Percentiles rank a stretch among this genome's conserved stretches.
These are phyloP conservation scores for Saccharum spontaneum DNA, from an alignment of 176 grass and related monocot genomes.

Conservation along the genomic window DNA sequence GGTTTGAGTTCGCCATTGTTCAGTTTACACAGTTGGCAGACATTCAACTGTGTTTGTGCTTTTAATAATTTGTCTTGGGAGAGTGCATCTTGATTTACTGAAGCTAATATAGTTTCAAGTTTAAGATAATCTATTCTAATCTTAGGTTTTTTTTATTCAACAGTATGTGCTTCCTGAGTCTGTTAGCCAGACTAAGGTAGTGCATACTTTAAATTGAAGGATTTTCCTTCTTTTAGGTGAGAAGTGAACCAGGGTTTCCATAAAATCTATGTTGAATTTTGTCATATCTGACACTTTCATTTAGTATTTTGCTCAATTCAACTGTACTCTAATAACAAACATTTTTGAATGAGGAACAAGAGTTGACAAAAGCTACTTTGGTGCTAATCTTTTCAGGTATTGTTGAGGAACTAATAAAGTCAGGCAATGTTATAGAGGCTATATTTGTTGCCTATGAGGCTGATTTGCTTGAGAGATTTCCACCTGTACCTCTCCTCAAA, in stretches of 20 bases:
- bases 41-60: background rate
- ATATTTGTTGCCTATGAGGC: constrained; percentile 72
- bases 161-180: background rate
- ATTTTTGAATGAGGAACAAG: constrained; percentile 7
- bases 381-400: constrained; percentile 50
- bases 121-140: background rate
- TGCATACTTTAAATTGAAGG: constrained; percentile 3
- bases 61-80: background rate
- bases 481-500: constrained; percentile 63
- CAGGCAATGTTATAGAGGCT: constrained; percentile 62
- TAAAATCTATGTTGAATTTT: background rate
- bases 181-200: background rate
- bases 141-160: background rate
- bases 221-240: background rate
- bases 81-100: constrained; percentile 21
- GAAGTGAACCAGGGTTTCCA: background rate
- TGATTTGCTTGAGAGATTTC: constrained; percentile 55
- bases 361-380: constrained; percentile 27
- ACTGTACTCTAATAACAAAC: background rate
- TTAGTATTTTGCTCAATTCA: constrained; percentile 11
- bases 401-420: constrained; percentile 58
- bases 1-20: background rate
- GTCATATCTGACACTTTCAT: background rate
- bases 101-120: constrained; percentile 1
- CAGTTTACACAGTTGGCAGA: background rate